Evolutionary conservation across 2,329 filamentous ascomycete species (phyloP).

Genomic region (Cladosporium sp.): DNA sequence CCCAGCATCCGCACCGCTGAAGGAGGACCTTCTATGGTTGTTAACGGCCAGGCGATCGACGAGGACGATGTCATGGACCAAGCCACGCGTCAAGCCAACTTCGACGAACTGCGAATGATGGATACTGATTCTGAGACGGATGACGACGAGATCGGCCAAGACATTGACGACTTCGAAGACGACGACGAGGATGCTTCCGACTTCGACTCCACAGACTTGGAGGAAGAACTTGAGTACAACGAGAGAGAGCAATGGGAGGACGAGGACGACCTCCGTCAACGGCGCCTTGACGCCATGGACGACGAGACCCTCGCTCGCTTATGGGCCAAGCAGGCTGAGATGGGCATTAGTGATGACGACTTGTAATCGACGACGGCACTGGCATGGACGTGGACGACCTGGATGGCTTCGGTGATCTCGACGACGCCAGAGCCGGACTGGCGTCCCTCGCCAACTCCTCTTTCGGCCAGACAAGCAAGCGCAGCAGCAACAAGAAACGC

Average conservation of each 20-base stretch:
- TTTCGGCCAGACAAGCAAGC: constrained; percentile 5
- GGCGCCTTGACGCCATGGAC: constrained; percentile 40
- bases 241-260: constrained; percentile 35
- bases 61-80: constrained; percentile 27
- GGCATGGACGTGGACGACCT: constrained; percentile 16
- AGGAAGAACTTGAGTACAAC: constrained; percentile 29
- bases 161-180: constrained; percentile 27
- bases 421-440: constrained; percentile 28
- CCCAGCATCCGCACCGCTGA: constrained; percentile 2
- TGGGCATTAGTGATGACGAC: constrained; percentile 59
- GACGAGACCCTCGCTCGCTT: constrained; percentile 61
- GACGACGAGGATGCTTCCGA: constrained; percentile 38
- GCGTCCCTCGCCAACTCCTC: constrained; percentile 24
- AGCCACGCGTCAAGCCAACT: constrained; percentile 17
- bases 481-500: constrained; percentile 21
- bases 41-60: constrained; percentile 25
- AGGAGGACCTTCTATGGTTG: constrained; percentile 25
- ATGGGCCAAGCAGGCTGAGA: constrained; percentile 58
- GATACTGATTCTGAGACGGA: constrained; percentile 32
- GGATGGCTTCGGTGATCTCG: constrained; percentile 27
- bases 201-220: constrained; percentile 33
- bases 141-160: constrained; percentile 16
- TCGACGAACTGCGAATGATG: constrained; percentile 15
- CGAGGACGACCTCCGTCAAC: constrained; percentile 38
- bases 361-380: constrained; percentile 50